Conservation (phyloP, 495 filamentous ascomycete genomes). For the Geopyxis carbonaria region DNA sequence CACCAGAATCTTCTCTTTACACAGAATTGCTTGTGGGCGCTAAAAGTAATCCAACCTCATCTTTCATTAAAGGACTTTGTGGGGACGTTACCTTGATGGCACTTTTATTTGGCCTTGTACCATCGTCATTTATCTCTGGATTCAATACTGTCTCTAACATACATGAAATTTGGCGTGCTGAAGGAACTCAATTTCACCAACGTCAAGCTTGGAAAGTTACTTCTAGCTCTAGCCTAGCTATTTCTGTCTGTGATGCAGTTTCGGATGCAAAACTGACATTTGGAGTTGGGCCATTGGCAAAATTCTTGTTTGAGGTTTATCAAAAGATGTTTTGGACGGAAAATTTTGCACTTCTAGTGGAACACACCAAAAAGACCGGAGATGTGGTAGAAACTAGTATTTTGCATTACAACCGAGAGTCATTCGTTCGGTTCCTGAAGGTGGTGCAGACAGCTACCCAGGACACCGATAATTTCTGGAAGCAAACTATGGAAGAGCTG, state of each 20-base stretch:
- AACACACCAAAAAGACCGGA: no score
- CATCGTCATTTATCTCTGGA: slow-evolving; percentile 36
- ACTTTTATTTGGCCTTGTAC: slow-evolving; percentile 32
- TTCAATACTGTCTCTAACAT: slow-evolving; percentile 25
- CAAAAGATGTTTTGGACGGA: slow-evolving; percentile 31
- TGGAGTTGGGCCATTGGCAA: slow-evolving; percentile 27
- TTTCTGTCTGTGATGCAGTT: slow-evolving; percentile 9
- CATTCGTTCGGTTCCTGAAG: slow-evolving; percentile 27
- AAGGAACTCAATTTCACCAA: slow-evolving; percentile 13
- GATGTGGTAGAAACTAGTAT: background rate
- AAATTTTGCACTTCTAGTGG: slow-evolving; percentile 7
- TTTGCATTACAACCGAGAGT: slow-evolving; percentile 28
- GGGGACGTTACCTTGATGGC: slow-evolving; percentile 32
- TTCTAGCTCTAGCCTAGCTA: slow-evolving; percentile 16
- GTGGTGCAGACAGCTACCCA: slow-evolving; percentile 18
- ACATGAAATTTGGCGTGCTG: slow-evolving; percentile 22
- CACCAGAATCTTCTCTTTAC: slow-evolving; percentile 30
- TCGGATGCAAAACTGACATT: slow-evolving; percentile 13
- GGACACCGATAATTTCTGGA: slow-evolving; percentile 25
- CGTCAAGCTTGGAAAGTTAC: slow-evolving; percentile 18
- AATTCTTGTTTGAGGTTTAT: slow-evolving; percentile 28
- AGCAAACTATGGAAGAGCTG: slow-evolving; percentile 20
- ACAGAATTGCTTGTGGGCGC: slow-evolving; percentile 28
- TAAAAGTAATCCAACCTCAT: slow-evolving; percentile 5
- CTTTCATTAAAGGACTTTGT: slow-evolving; percentile 27